phyloP scores from a whole-genome alignment of 192 early-diverging fungal species.

The Coemansia sp. region DNA sequence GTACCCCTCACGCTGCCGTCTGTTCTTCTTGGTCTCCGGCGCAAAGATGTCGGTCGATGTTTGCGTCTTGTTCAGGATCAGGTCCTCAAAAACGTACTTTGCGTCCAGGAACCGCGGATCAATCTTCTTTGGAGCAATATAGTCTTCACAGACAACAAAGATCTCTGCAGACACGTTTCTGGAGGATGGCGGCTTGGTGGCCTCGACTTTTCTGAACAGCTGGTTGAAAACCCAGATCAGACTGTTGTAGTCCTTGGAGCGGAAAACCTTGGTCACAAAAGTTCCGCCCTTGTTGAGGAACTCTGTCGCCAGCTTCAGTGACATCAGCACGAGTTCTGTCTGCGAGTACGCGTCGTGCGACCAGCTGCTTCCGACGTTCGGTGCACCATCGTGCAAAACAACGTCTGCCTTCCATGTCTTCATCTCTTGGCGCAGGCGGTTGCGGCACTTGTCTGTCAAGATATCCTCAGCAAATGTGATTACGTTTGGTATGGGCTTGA shows the following conservation, averaged over 20 bases:
- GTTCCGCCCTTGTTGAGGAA: constrained; percentile 88
- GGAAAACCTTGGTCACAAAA: constrained; percentile 98
- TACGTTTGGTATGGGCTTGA: constrained; percentile 93
- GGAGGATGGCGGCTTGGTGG: constrained; percentile 96
- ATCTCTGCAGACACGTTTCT: constrained; percentile 99
- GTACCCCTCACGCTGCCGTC: constrained; percentile 93
- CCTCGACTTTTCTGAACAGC: constrained; percentile 93
- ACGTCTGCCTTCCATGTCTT: constrained; percentile 99
- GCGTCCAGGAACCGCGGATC: constrained; percentile 92
- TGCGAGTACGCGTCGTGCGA: constrained; percentile 96
- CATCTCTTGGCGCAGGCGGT: constrained; percentile 79
- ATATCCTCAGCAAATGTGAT: constrained; percentile 98
- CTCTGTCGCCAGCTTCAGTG: constrained; percentile 90
- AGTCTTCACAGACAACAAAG: constrained; percentile 95
- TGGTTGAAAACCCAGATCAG: constrained; percentile 98
- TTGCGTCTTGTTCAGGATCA: constrained; percentile 63
- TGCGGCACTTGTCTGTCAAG: constrained; percentile 89
- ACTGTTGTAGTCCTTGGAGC: constrained; percentile 99
- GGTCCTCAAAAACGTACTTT: constrained; percentile 91
- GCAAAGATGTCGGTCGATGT: constrained; percentile 78
- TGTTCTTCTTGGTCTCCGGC: constrained; percentile 79
- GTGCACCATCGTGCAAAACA: constrained; percentile 97
- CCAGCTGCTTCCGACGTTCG: constrained; percentile 97
- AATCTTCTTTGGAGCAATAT: constrained; percentile 90
- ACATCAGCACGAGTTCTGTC: constrained; percentile 87